Evolutionary conservation across 768 basidiomycete species (phyloP).

Genomic region (Strobilomyces dryophilus): DNA sequence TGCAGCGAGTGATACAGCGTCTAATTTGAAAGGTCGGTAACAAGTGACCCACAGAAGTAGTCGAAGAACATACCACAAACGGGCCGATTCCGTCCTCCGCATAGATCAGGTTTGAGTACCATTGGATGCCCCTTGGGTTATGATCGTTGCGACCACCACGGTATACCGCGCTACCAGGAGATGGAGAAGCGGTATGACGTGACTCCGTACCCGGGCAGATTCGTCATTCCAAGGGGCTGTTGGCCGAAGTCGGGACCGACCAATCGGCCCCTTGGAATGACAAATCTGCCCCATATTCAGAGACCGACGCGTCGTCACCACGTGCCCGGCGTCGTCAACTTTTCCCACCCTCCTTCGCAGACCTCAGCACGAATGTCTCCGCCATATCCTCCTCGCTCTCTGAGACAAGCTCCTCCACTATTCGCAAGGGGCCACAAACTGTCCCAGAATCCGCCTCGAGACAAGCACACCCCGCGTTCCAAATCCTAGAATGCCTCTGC

Average conservation of each 20-base stretch:
- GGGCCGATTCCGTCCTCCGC: no score
- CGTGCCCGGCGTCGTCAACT: constrained; percentile 11
- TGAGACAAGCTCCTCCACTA: constrained; percentile 37
- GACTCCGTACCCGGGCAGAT: constrained; percentile 73
- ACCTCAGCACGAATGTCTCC: constrained; percentile 72
- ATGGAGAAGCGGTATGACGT: constrained; percentile 76
- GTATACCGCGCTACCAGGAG: constrained; percentile 73
- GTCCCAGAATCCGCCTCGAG: constrained; percentile 6
- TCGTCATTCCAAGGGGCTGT: no score
- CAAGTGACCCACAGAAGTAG: no score
- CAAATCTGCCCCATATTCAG: no score
- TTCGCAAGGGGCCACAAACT: constrained; percentile 42
- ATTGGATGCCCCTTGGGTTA: constrained; percentile 64
- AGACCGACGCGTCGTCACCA: no score
- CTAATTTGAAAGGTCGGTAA: no score
- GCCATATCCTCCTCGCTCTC: no score
- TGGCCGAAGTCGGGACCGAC: no score
- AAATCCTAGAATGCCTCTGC: constrained; percentile 44
- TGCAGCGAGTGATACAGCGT: constrained; percentile 45
- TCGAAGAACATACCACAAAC: no score
- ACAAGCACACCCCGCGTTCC: constrained; percentile 28
- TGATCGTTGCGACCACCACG: constrained; percentile 72
- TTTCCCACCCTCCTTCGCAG: constrained; percentile 46
- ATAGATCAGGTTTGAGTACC: constrained; percentile 68
- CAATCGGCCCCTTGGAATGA: no score